These are phyloP conservation scores for Mycena sanguinolenta DNA, from an alignment of 768 basidiomycete genomes.

Conservation along the genomic window DNA sequence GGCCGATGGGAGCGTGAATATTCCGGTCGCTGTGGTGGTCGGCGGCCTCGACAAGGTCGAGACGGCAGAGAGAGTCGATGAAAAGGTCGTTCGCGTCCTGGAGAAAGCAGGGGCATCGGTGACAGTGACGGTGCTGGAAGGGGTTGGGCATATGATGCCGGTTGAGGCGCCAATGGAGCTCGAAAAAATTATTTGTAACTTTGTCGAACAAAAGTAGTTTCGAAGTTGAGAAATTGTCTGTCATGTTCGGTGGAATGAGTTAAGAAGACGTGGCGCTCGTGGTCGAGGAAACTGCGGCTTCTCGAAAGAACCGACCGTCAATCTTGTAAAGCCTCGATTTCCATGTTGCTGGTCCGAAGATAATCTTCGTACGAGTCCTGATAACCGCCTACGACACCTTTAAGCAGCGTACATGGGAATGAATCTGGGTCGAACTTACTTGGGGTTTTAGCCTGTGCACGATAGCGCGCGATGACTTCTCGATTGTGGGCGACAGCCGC, in stretches of 20 bases:
- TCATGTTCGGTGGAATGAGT: too few species aligned
- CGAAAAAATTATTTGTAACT: constrained; percentile 1
- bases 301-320: too few species aligned
- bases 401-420: not conserved
- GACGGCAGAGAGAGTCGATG: constrained; percentile 13
- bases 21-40: constrained; percentile 27
- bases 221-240: too few species aligned
- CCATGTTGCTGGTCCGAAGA: constrained; percentile 67
- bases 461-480: constrained; percentile 75
- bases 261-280: too few species aligned
- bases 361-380: constrained; percentile 73
- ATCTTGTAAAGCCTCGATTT: too few species aligned
- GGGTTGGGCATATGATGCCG: constrained; percentile 26
- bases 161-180: constrained; percentile 22
- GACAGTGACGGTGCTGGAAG: constrained; percentile 15
- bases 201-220: too few species aligned
- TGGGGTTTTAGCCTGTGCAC: constrained; percentile 65
- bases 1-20: not conserved
- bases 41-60: constrained; percentile 23
- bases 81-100: constrained; percentile 13
- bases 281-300: too few species aligned
- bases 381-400: constrained; percentile 59
- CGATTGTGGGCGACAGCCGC: constrained; percentile 83
- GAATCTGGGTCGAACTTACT: constrained; percentile 55
- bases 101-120: constrained; percentile 20